Evolutionary conservation across 73 alveolate genomes (phyloP), one percentile per base, ranked within the genome.

Genomic region (Paramecium primaurelia): DNA sequence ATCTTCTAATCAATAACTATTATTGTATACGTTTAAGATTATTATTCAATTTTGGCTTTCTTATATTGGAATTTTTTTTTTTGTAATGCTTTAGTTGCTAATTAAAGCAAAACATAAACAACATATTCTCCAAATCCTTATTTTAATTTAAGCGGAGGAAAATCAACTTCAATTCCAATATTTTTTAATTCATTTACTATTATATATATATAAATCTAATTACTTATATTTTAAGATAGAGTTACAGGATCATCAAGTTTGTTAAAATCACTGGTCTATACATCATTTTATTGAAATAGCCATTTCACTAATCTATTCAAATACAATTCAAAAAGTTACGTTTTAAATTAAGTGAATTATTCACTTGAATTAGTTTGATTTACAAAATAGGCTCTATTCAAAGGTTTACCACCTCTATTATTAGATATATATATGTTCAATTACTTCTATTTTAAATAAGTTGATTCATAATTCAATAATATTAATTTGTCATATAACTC

Each of bases 231-330:
- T 26, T 89, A 22, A 9, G 94, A 84, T 42, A 89, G 25, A 28
- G 94, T 71, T 26, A 89, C 71, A 44, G 94, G 94, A 89, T 89
- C 94, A 28, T 83, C 94, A 20, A 89, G 54, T 58, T 89, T 32
- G 40, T 51, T 71, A 73, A 89, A 89, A 71, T 89, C 94, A 71
- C 86, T 83, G 30, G 91, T 80, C 47, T 89, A 26, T 20, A 83
- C 86, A 44, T 89, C 88, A 32, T 71, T 89, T 89, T 59, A 71
- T 83, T 69, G 49, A 49, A 89, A 89, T 51, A 89, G 59, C 94
- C 94, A 89, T 45, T 89, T 71, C 11, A 83, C 91, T 47, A 89
- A 58, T 89, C 94, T 89, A 34, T 11, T 71, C 42, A 71, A 37
- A 54, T 71, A 32, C 44, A 77, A 42, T 87, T 64, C 84, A 64